These are phyloP conservation scores for Wickerhamomyces sp. DNA, from an alignment of 1,139 yeast species.

Conservation along the genomic window DNA sequence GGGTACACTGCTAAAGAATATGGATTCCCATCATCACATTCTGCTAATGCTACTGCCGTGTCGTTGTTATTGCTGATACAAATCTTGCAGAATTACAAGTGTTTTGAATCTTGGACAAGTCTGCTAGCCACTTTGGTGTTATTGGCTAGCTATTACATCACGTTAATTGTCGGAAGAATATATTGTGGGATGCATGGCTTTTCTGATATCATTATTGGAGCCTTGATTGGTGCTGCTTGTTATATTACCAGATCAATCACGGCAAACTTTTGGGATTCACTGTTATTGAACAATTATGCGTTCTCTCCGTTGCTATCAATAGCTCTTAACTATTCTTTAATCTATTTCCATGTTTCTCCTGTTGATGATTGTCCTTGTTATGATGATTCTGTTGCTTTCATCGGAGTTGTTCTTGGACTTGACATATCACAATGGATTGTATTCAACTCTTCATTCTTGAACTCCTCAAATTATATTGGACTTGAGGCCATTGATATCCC, in stretches of 20 bases:
- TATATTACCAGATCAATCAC: conserved; percentile 37
- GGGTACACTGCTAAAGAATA: conserved; percentile 88
- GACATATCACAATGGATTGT: conserved; percentile 32
- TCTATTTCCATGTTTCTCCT: conserved; percentile 77
- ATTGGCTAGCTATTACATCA: conserved; percentile 46
- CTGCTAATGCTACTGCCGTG: conserved; percentile 89
- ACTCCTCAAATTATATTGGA: conserved; percentile 14
- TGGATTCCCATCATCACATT: conserved; percentile 92
- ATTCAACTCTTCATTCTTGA: conserved; percentile 24
- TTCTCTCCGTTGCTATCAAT: conserved; percentile 39
- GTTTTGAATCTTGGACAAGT: conserved; percentile 3
- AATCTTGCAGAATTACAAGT: conserved; percentile 7
- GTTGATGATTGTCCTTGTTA: conserved; percentile 95
- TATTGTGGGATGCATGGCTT: conserved; percentile 99
- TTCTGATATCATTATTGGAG: conserved; percentile 67
- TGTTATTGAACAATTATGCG: conserved; percentile 21
- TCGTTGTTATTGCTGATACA: conserved; percentile 42
- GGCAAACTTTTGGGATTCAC: conserved; percentile 28
- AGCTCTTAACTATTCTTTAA: conserved; percentile 41
- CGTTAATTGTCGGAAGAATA: conserved; percentile 74
- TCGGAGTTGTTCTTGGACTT: conserved; percentile 82
- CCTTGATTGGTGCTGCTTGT: conserved; percentile 52
- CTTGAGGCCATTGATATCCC: conserved; percentile 28
- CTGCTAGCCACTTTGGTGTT: not conserved
- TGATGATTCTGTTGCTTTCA: conserved; percentile 91